Conservation (phyloP, 768 basidiomycete species). For the Crucibulum laeve region DNA sequence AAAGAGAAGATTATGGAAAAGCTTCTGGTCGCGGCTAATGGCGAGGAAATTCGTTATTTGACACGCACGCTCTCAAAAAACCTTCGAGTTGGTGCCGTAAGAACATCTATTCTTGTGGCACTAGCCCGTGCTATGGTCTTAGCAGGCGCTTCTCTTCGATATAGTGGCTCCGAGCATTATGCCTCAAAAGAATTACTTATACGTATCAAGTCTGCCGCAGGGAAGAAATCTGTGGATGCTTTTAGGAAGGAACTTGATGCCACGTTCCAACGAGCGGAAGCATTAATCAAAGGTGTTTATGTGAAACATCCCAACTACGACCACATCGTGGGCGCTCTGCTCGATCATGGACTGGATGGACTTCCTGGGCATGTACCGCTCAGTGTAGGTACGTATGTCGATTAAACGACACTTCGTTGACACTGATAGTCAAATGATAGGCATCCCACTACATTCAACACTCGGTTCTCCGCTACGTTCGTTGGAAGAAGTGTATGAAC, state of each 20-base stretch:
- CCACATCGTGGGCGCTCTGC: conserved; percentile 57
- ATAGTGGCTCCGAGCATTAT: too few species aligned
- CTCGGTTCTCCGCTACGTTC: conserved; percentile 86
- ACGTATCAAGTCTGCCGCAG: too few species aligned
- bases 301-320: conserved; percentile 77
- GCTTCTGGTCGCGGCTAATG: conserved; percentile 77
- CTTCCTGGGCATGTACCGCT: conserved; percentile 60
- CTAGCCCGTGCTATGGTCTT: conserved; percentile 77
- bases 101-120: conserved; percentile 76
- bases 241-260: conserved; percentile 29
- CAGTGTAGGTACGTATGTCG: conserved; percentile 67
- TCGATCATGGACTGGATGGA: conserved; percentile 56
- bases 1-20: conserved; percentile 79
- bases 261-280: conserved; percentile 56
- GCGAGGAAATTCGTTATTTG: conserved; percentile 85
- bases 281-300: conserved; percentile 65
- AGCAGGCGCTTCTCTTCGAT: conserved; percentile 25
- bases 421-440: too few species aligned
- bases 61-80: conserved; percentile 72
- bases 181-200: too few species aligned
- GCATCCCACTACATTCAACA: conserved; percentile 81
- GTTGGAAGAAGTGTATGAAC: conserved; percentile 76
- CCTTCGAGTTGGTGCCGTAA: conserved; percentile 84
- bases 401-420: too few species aligned
- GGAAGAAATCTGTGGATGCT: conserved; percentile 20